These are phyloP conservation scores for Pistacia vera DNA, from an alignment of 345 rosid genomes.

Conservation along the genomic window DNA sequence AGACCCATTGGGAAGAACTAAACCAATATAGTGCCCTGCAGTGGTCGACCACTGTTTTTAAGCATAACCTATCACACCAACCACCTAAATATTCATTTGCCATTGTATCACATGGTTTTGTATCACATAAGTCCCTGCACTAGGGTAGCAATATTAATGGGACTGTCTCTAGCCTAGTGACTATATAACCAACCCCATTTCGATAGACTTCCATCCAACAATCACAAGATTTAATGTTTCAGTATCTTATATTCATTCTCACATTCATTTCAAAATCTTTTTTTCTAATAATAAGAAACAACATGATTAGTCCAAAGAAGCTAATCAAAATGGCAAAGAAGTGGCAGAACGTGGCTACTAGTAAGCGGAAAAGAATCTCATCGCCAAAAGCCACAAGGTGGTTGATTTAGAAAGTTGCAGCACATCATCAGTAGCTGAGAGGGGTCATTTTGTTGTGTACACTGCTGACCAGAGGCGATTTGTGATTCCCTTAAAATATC, in stretches of 20 bases:
- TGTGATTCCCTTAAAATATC: no score
- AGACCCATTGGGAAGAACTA: not conserved
- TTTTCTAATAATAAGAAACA: not conserved
- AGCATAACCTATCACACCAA: not conserved
- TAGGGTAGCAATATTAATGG: not conserved
- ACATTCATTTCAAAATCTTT: not conserved
- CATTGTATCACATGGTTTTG: conserved; percentile 1
- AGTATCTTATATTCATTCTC: not conserved
- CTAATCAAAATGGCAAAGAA: conserved; percentile 30
- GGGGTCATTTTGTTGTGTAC: no score
- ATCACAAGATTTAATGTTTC: not conserved
- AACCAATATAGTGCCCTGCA: not conserved
- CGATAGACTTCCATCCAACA: not conserved
- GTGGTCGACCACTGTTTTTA: not conserved
- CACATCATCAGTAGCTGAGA: no score
- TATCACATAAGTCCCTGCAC: not conserved
- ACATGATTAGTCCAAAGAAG: conserved; percentile 9
- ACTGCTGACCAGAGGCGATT: no score
- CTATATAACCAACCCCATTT: not conserved
- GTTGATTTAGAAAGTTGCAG: no score
- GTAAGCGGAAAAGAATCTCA: not conserved
- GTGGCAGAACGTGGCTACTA: conserved; percentile 23
- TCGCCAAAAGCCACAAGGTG: no score
- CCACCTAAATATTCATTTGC: not conserved
- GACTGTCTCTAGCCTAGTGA: not conserved